Percentiles rank a stretch among this genome's conserved stretches.
Conservation (phyloP, 2,329 filamentous ascomycete species). For the Pseudocercospora fijiensis region DNA sequence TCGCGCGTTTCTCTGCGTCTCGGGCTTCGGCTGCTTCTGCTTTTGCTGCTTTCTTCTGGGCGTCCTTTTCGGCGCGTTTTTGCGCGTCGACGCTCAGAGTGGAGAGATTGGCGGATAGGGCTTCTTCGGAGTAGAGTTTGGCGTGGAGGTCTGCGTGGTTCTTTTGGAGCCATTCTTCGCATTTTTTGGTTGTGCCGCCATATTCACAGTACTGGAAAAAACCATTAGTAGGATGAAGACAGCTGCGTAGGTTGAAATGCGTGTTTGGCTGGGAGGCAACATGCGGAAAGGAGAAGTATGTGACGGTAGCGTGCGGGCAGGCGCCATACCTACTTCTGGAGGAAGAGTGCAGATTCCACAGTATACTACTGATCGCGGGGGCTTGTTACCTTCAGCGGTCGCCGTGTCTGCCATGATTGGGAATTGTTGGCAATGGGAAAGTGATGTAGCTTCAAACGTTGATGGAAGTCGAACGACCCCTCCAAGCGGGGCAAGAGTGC, state of each 20-base stretch:
- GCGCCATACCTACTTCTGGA: slow-evolving; percentile 60
- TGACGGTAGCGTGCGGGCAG: slow-evolving; percentile 1
- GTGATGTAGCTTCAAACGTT: not conserved
- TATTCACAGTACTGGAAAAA: slow-evolving; percentile 88
- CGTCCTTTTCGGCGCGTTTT: slow-evolving; percentile 93
- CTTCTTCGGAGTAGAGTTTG: slow-evolving; percentile 73
- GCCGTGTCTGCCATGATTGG: slow-evolving; percentile 36
- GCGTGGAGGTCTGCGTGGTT: slow-evolving; percentile 72
- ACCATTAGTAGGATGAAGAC: slow-evolving; percentile 13
- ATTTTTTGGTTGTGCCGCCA: slow-evolving; percentile 93
- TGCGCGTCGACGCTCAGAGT: slow-evolving; percentile 86
- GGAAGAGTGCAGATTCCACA: slow-evolving; percentile 67
- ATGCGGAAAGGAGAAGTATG: not conserved
- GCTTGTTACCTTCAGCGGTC: slow-evolving; percentile 28
- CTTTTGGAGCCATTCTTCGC: slow-evolving; percentile 88
- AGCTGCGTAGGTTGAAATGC: not conserved
- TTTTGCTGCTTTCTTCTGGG: slow-evolving; percentile 94
- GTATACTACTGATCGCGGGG: slow-evolving; percentile 58
- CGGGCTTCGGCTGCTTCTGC: slow-evolving; percentile 83
- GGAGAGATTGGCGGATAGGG: slow-evolving; percentile 78
- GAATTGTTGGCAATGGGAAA: not conserved
- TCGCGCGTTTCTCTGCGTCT: slow-evolving; percentile 76
- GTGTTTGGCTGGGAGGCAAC: not conserved
- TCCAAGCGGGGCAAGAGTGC: not conserved
- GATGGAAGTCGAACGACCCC: not conserved